Evolutionary conservation across 306 rosid species (phyloP), one percentile per base, ranked within the genome.

Genomic region (Cicer cuneatum): DNA sequence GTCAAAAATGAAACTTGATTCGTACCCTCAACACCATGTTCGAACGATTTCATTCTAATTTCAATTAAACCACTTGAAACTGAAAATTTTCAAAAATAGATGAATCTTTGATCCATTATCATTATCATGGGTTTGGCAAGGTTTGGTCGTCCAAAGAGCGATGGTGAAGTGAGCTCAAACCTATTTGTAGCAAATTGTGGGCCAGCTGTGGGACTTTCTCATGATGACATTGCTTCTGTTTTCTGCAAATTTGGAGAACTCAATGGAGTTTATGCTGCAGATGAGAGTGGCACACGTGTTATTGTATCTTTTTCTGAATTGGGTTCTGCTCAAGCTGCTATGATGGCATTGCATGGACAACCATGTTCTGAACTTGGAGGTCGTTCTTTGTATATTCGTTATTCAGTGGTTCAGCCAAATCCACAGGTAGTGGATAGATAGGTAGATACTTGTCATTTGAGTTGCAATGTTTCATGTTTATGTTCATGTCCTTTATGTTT

Each of bases 131-230:
- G 77, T 35, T 57, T 80, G 80, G 86, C 84, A 13, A 84, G 89
- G 82, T 89, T 87, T 73, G 86, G 89, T 76, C 97, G 90, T 41
- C 92, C 92, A 0, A 89, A 63, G 54, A 83, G 62, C 2, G 14
- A 68, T 51, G 82, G 72, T 21, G 83, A 85, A 60, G 57, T 64
- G 63, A 91, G 93, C 71, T 73, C 93, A 42, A 88, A 89, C 71
- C 91, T 93, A 21, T 93, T 69, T 66, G 92, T 93, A 13, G 98
- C 97, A 2, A 93, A 93, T 74, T 88, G 97, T 77, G 97, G 98
- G 0, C 91, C 90, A 10, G 89, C 92, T 0, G 91, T 93, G 24
- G 98, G 96, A 16, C 65, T 88, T 68, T 83, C 87, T 24, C 69
- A 83, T 46, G 85, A 71, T 21, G 47, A 83, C 12, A 75, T 93